A percentile compares a stretch with the other conserved stretches of the same genome.
Evolutionary conservation across 176 grass and related monocot genomes (phyloP).

Genomic region (Carex myosuroides): DNA sequence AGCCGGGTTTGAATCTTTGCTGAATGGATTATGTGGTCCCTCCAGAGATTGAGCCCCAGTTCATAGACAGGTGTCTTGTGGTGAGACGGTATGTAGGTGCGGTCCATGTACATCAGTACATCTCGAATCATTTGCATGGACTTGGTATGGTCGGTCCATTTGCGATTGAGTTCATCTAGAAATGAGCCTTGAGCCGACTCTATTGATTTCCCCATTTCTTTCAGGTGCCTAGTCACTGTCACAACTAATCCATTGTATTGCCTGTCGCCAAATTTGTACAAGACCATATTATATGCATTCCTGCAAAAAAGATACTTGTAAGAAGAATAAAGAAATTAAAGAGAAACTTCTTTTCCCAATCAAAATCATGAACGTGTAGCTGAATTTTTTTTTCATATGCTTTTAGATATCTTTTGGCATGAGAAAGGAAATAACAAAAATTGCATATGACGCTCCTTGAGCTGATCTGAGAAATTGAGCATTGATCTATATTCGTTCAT

Average conservation of each 20-base stretch:
- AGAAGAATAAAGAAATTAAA: neutral
- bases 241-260: constrained; percentile 50
- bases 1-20: constrained; percentile 46
- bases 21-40: constrained; percentile 52
- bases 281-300: constrained; percentile 77
- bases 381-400: neutral
- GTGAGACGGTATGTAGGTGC: constrained; percentile 43
- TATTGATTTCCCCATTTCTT: constrained; percentile 49
- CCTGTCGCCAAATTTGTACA: constrained; percentile 58
- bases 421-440: neutral
- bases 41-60: constrained; percentile 67
- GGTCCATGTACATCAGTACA: constrained; percentile 84
- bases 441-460: neutral
- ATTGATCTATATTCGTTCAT: neutral
- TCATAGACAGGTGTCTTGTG: constrained; percentile 71
- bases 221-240: constrained; percentile 57
- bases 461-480: neutral
- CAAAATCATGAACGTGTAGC: neutral
- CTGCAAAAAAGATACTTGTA: constrained; percentile 27
- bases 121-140: constrained; percentile 82
- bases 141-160: constrained; percentile 69
- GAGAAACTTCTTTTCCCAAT: neutral
- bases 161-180: constrained; percentile 60
- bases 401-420: neutral
- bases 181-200: constrained; percentile 54